Percentiles rank a stretch among this genome's conserved stretches.
These are phyloP conservation scores for Mortierella sp. DNA, from an alignment of 371 early-diverging fungal species.

Conservation along the genomic window DNA sequence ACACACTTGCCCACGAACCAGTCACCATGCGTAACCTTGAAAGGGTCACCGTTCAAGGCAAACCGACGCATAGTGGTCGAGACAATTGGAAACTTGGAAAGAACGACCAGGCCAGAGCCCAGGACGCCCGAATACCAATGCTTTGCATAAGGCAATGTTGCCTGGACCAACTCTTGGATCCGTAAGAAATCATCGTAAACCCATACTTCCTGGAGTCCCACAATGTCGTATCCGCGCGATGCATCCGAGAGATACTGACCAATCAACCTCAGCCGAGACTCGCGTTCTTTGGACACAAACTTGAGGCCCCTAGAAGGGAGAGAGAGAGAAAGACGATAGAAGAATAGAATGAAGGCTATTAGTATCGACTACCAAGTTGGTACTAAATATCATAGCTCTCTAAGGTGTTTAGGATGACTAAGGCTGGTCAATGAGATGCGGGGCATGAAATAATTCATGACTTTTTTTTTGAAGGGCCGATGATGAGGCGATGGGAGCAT, in stretches of 20 bases:
- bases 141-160: conserved; percentile 56
- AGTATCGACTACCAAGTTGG: too few relatives aligned
- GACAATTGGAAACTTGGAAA: conserved; percentile 63
- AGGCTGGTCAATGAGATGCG: background rate
- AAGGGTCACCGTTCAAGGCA: conserved; percentile 65
- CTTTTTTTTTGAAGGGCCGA: background rate
- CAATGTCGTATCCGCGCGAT: conserved; percentile 58
- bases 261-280: conserved; percentile 62
- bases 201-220: conserved; percentile 75
- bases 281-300: conserved; percentile 58
- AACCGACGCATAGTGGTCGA: conserved; percentile 59
- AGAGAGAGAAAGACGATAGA: background rate
- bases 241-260: conserved; percentile 56
- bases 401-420: background rate
- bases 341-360: too few relatives aligned
- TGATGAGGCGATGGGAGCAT: background rate
- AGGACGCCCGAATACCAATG: conserved; percentile 67
- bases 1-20: conserved; percentile 72
- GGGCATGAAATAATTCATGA: background rate
- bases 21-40: conserved; percentile 68
- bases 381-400: too few relatives aligned
- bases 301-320: conserved; percentile 59
- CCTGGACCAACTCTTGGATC: conserved; percentile 45
- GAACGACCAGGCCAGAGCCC: conserved; percentile 67
- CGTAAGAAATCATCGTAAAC: conserved; percentile 61